A percentile compares a stretch with the other conserved stretches of the same genome.
phyloP scores from a whole-genome alignment of 257 asterid genomes.

The Eucommia ulmoides region DNA sequence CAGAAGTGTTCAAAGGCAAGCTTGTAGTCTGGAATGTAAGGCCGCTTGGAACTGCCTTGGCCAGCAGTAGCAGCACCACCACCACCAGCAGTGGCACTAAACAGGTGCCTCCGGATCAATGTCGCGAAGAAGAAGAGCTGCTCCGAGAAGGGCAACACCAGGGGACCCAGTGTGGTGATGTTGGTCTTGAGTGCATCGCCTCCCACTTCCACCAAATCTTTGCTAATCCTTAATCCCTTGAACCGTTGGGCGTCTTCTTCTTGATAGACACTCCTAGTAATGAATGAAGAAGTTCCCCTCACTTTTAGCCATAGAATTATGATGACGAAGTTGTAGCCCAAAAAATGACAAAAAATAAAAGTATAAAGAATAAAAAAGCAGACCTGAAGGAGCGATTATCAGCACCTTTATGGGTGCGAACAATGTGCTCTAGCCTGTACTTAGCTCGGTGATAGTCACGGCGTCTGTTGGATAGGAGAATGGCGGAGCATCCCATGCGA shows the following conservation, averaged over 20 bases:
- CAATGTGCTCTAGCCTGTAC: constrained; percentile 77
- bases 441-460: constrained; percentile 74
- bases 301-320: not conserved
- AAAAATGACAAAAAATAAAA: not conserved
- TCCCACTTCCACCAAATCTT: constrained; percentile 63
- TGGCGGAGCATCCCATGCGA: constrained; percentile 96
- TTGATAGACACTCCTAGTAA: constrained; percentile 63
- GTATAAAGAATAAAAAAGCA: not conserved
- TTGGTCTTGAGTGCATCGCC: constrained; percentile 88
- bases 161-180: constrained; percentile 83
- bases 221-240: constrained; percentile 67
- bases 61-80: too few species aligned
- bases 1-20: constrained; percentile 96
- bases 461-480: constrained; percentile 77
- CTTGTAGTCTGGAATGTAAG: constrained; percentile 93
- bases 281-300: not conserved
- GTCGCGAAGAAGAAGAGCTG: constrained; percentile 75
- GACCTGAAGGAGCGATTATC: constrained; percentile 89
- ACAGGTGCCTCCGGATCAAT: constrained; percentile 39
- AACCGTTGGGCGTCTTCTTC: constrained; percentile 59
- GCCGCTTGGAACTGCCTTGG: constrained; percentile 24
- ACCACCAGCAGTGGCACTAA: too few species aligned
- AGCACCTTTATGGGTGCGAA: constrained; percentile 89
- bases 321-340: not conserved
- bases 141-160: constrained; percentile 64